Evolutionary conservation across 805 yeast species (phyloP).

Genomic region (Sugiyamaella floridensis): DNA sequence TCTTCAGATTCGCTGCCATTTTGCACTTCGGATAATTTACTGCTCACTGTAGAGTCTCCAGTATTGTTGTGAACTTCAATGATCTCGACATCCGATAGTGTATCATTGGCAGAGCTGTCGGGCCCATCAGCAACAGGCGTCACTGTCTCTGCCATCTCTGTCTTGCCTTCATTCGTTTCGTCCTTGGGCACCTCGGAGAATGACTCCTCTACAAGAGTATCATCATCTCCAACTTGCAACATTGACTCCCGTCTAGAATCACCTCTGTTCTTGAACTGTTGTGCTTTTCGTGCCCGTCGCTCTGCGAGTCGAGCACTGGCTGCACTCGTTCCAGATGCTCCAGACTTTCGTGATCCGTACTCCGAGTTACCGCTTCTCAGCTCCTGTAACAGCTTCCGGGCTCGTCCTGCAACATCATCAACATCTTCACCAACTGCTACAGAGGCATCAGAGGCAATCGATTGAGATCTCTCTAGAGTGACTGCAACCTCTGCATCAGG

Average conservation of each 20-base stretch:
- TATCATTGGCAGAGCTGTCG: not conserved
- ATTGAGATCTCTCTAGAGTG: not conserved
- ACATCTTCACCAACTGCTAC: conserved; percentile 19
- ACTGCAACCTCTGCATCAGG: not conserved
- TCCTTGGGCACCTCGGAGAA: not conserved
- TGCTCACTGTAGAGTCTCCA: not conserved
- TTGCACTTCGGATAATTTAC: too few species aligned
- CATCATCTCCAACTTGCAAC: not conserved
- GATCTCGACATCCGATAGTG: not conserved
- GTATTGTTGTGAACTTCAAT: not conserved
- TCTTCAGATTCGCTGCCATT: too few species aligned
- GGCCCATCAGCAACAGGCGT: not conserved
- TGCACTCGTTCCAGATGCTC: conserved; percentile 5
- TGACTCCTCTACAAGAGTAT: not conserved
- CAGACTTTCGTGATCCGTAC: conserved; percentile 6
- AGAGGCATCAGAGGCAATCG: conserved; percentile 1
- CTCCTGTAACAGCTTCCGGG: conserved; percentile 56
- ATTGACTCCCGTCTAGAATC: not conserved
- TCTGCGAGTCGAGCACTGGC: conserved; percentile 18
- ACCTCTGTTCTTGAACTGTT: conserved; percentile 7
- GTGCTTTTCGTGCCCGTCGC: conserved; percentile 22
- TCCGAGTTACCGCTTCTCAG: conserved; percentile 38
- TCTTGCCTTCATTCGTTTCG: not conserved
- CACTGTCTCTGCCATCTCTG: not conserved
- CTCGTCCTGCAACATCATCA: conserved; percentile 50